Evolutionary conservation across 768 basidiomycete genomes (phyloP), one percentile per base, ranked within the genome.

Genomic region (Mycena leptocephala): DNA sequence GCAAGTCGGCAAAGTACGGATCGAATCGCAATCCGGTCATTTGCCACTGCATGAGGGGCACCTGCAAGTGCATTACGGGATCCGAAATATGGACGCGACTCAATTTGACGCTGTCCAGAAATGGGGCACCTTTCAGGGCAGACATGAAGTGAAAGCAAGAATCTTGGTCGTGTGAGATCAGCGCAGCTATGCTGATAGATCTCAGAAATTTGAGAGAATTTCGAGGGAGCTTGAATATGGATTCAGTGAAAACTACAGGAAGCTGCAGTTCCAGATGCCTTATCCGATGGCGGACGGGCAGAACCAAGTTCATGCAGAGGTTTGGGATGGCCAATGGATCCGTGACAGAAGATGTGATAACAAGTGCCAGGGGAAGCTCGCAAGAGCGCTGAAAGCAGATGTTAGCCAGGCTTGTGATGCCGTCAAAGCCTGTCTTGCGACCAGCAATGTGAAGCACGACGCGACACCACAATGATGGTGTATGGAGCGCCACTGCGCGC

Each of bases 401-500:
- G 18, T 37, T 43, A 1, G 76, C 76, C 1, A 75, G 63, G 18
- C 9, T 53, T 14, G 24, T 75, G 11, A 78, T 64, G 6, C 48
- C 30, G 28, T 37, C 37, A 26, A 74, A 74, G 6, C 70, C 64
- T 13, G 63, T 6, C 16, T 39, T 68, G 5, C 77, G 77, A 9
- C 13, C 24, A 11, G 43, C 64, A 14, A 75, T 70, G 30, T 78
- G 77, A 16, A 78, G 73, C 4, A 72, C 62, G 20, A 78, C 43
- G 33, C 77, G 70, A 24, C 37, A 82, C 86, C 86, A 83, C 69
- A 86, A 79, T 33, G 70, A 58, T 13, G 83, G 83, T 6, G 83
- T 84, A 59, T 78, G 78, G 24, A 86, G 70, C 26, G 84, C 84
- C 69, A 86, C 78, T 8, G 82, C 78, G 2, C 86, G 78, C 84